A percentile compares a stretch with the other conserved stretches of the same genome.
phyloP scores from a whole-genome alignment of 495 filamentous ascomycete species.

The Podospora didyma region DNA sequence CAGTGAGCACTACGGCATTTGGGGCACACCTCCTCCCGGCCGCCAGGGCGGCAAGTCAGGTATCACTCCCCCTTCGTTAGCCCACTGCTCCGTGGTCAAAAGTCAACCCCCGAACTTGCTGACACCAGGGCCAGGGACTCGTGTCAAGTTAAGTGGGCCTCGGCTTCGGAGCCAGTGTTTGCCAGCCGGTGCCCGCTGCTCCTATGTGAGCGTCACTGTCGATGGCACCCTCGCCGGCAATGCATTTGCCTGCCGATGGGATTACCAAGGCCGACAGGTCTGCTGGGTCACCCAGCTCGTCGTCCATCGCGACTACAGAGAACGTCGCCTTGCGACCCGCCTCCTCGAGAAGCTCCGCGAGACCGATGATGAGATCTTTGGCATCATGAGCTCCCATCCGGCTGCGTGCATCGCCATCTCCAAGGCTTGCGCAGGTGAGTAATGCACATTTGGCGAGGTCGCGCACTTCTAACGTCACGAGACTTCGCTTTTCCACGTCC shows the following conservation, averaged over 20 bases:
- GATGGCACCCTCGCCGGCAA: background rate
- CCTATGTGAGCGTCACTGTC: no score
- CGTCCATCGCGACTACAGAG: background rate
- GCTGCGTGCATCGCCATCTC: background rate
- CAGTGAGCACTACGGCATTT: no score
- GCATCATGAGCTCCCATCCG: background rate
- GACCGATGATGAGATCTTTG: background rate
- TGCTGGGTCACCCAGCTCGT: conserved; percentile 3
- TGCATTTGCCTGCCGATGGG: background rate
- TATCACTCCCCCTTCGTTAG: background rate
- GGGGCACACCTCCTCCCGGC: no score
- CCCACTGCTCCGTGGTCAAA: no score
- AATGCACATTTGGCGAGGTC: no score
- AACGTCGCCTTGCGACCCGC: conserved; percentile 1
- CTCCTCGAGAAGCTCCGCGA: background rate
- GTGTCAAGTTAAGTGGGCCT: no score
- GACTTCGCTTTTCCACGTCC: background rate
- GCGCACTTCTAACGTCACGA: background rate
- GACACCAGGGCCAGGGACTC: no score
- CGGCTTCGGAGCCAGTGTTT: no score
- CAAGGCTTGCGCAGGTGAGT: no score
- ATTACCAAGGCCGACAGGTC: background rate
- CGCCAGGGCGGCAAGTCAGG: no score
- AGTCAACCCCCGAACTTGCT: no score
- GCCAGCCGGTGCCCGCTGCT: no score